A percentile compares a stretch with the other conserved stretches of the same genome.
phyloP scores from a whole-genome alignment of 2,329 filamentous ascomycete species.

The Trichoderma atroviride region DNA sequence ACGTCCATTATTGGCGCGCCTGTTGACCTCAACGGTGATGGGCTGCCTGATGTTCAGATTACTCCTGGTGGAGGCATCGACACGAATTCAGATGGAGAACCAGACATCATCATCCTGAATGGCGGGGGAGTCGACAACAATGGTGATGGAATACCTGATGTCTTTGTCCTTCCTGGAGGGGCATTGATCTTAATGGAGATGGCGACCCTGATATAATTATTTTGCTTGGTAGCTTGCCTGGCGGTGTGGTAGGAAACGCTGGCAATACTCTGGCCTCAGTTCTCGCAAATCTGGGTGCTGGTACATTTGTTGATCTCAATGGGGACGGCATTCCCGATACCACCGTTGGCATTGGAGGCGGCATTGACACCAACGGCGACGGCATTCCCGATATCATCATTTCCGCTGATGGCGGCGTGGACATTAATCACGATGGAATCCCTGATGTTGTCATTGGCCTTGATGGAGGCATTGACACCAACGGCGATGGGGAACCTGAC shows the following conservation, averaged over 20 bases:
- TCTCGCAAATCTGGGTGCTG: neutral
- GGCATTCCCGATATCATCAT: slow-evolving; percentile 1
- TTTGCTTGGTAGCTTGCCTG: neutral
- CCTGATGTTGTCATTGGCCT: neutral
- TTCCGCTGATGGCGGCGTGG: neutral
- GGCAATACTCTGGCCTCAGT: neutral
- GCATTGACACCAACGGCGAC: neutral
- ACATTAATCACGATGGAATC: neutral
- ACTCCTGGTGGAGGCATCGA: neutral
- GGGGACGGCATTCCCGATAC: slow-evolving; percentile 13
- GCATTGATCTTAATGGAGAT: slow-evolving; percentile 12
- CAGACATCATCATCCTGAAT: slow-evolving; percentile 11
- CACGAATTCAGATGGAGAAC: neutral
- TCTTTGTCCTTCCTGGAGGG: neutral
- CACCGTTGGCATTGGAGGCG: neutral
- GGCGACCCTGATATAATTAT: neutral
- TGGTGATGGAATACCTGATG: neutral
- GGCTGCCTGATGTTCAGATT: neutral
- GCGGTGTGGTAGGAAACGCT: neutral
- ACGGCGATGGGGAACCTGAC: neutral
- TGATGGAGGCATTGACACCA: neutral
- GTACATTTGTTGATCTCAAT: slow-evolving; percentile 5
- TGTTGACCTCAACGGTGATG: slow-evolving; percentile 2
- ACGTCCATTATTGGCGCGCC: neutral
- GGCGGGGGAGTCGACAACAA: neutral